A percentile compares a stretch with the other conserved stretches of the same genome.
phyloP scores from a whole-genome alignment of 2,329 filamentous ascomycete species.

The Alternaria tenuissima region DNA sequence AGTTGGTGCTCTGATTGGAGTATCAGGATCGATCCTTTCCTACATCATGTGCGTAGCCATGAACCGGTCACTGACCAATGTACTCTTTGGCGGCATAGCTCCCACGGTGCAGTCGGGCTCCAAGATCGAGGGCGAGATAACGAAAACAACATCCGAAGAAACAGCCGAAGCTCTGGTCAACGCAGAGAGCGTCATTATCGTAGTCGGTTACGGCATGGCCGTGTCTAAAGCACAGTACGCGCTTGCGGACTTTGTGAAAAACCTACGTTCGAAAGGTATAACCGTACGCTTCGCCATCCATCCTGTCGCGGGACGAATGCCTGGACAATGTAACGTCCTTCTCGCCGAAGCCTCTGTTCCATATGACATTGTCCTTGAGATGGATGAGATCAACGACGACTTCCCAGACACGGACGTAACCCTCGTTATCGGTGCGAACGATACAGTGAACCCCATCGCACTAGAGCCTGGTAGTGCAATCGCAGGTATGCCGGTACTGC shows the following conservation, averaged over 20 bases:
- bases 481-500: constrained; percentile 90
- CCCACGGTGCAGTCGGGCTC: constrained; percentile 69
- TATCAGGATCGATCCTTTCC: constrained; percentile 86
- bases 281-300: constrained; percentile 91
- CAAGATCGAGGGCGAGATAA: constrained; percentile 82
- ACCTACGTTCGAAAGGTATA: constrained; percentile 76
- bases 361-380: constrained; percentile 91
- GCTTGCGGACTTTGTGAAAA: constrained; percentile 80
- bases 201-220: constrained; percentile 93
- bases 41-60: constrained; percentile 76
- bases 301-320: constrained; percentile 90
- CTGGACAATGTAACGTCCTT: constrained; percentile 90
- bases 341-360: constrained; percentile 87
- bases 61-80: constrained; percentile 89
- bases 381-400: constrained; percentile 96
- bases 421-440: constrained; percentile 89
- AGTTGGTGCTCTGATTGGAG: constrained; percentile 85
- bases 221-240: constrained; percentile 94
- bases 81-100: constrained; percentile 83
- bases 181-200: constrained; percentile 85
- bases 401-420: constrained; percentile 86
- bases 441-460: constrained; percentile 91
- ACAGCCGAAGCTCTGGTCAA: constrained; percentile 77
- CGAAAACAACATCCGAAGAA: constrained; percentile 80
- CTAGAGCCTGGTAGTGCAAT: constrained; percentile 84